Base-by-base conservation (phyloP, 345 rosid species). In the Cardiospermum halicacabum region DNA sequence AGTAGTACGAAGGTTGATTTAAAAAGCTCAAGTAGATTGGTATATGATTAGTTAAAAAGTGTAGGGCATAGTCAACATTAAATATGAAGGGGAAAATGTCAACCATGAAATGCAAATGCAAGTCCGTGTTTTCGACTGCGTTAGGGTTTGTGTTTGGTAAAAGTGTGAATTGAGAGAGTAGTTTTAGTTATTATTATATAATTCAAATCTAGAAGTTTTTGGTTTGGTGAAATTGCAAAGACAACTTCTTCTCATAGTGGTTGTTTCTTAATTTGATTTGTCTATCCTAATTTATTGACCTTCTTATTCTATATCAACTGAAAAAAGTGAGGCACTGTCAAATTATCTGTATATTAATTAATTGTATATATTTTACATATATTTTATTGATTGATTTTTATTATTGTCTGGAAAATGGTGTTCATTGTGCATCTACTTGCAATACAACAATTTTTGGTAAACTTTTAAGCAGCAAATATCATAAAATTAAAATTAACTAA, bases 211-310 rank as follows among this genome's bases (percentile, higher is more conserved):
- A 49, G 16, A 30, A 49, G 11, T 3, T 15, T 8, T 31, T 28
- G 31, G 69, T 74, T 80, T 56, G 80, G 82, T 75, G 57, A 77
- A 67, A 49, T 60, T 61, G 64, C 80, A 70, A 21, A 69, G 57
- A 69, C 39, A 47, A 27, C 43, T 71, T 62, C n/a, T n/a, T n/a
- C n/a, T 32, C 50, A 2, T 45, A 55, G 71, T 68, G n/a, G 76
- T 75, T 77, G 78, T 72, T 13, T 42, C 57, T 65, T 43, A 69
- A 58, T 74, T 34, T 67, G 74, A 60, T 70, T 69, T 66, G 39
- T 36, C 51, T 79, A 47, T 62, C 80, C 60, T 54, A 25, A 67
- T 66, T 26, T 40, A 21, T 70, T 59, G 73, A 75, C 65, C 61
- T 54, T 43, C 19, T 16, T 47, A 18, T 47, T 47, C 3, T 47